phyloP scores from a whole-genome alignment of 805 yeast genomes.

The Tetrapisispora fleetii region DNA sequence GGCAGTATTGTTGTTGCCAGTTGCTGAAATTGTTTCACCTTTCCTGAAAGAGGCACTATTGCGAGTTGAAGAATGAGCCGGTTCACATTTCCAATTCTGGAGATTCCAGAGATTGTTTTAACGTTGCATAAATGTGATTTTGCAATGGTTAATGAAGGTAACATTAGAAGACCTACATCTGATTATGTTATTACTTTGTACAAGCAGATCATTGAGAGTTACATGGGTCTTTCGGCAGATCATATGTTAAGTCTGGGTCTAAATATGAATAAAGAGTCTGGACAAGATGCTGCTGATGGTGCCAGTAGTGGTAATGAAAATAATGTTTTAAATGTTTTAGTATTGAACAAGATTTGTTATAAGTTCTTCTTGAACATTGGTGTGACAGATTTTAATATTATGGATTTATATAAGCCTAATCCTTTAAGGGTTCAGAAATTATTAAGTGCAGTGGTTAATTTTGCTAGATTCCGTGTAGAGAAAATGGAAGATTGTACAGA shows the following conservation, averaged over 20 bases:
- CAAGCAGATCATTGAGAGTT: constrained; percentile 52
- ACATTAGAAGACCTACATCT: constrained; percentile 46
- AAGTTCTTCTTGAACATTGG: constrained; percentile 65
- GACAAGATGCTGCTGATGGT: background rate
- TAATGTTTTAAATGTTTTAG: constrained; percentile 38
- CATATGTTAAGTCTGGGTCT: constrained; percentile 13
- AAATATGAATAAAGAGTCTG: constrained; percentile 17
- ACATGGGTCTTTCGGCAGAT: constrained; percentile 37
- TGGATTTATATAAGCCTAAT: constrained; percentile 76
- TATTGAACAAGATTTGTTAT: constrained; percentile 49
- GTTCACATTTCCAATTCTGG: constrained; percentile 56
- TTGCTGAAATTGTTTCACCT: too few relatives aligned
- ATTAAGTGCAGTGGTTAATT: constrained; percentile 75
- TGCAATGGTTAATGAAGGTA: constrained; percentile 46
- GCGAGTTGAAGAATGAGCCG: constrained; percentile 16
- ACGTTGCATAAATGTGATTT: constrained; percentile 56
- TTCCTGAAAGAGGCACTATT: too few relatives aligned
- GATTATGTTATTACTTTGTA: constrained; percentile 45
- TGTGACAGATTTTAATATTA: constrained; percentile 61
- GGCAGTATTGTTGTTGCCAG: too few relatives aligned
- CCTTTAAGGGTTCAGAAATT: constrained; percentile 50
- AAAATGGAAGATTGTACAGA: constrained; percentile 61
- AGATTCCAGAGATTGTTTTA: constrained; percentile 44
- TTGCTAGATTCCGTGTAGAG: constrained; percentile 74
- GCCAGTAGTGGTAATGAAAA: constrained; percentile 16